Evolutionary conservation across 139 green algal species (phyloP).

Genomic region (Dunaliella primolecta): DNA sequence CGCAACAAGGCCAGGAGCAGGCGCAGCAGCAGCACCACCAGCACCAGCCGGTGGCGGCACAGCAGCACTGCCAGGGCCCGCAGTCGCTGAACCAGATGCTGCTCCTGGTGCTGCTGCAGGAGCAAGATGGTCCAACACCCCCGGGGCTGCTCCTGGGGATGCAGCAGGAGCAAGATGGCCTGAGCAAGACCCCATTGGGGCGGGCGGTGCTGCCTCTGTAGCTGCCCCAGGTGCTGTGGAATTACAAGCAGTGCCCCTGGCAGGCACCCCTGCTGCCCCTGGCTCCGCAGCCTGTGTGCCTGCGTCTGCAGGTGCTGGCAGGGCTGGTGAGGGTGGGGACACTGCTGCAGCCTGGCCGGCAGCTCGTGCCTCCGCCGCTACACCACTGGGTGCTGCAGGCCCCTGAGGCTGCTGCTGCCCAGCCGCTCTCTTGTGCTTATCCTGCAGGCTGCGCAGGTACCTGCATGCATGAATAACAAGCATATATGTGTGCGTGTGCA

Average conservation of each 20-base stretch:
- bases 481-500: too few species aligned
- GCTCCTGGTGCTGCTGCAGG: not conserved
- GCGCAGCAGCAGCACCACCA: not conserved
- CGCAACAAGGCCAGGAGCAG: not conserved
- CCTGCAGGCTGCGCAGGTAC: slow-evolving; percentile 66
- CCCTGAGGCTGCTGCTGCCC: slow-evolving; percentile 13
- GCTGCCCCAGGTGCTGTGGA: not conserved
- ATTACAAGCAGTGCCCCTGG: too few species aligned
- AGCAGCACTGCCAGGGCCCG: not conserved
- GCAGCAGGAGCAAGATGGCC: too few species aligned
- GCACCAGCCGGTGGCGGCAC: not conserved
- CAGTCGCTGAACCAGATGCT: not conserved
- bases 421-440: not conserved
- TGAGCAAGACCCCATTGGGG: too few species aligned
- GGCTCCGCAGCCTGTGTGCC: not conserved
- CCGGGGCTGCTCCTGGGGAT: too few species aligned
- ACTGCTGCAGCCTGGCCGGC: not conserved
- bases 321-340: not conserved
- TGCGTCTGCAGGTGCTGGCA: not conserved
- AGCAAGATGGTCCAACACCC: too few species aligned
- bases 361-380: not conserved
- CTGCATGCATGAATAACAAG: too few species aligned
- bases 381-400: not conserved
- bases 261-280: too few species aligned
- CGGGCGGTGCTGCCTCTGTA: not conserved